A percentile compares a stretch with the other conserved stretches of the same genome.
phyloP scores from a whole-genome alignment of 1,139 yeast species.

The Taphrina deformans region DNA sequence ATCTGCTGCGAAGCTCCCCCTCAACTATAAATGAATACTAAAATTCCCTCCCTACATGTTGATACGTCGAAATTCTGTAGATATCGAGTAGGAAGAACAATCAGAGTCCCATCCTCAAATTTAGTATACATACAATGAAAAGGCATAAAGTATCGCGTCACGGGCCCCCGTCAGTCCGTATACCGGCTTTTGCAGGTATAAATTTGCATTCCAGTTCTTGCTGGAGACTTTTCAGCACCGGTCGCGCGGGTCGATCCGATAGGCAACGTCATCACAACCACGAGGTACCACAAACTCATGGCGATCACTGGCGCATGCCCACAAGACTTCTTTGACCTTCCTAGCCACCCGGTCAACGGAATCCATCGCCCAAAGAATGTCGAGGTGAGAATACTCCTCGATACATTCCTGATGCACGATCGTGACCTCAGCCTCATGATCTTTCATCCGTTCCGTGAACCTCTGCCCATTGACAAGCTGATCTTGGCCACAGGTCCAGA shows the following conservation, averaged over 20 bases:
- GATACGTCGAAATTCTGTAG: too few relatives aligned
- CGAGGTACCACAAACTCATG: conserved; percentile 7
- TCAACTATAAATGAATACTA: too few relatives aligned
- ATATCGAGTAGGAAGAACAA: too few relatives aligned
- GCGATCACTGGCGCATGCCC: conserved; percentile 37
- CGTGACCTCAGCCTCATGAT: conserved; percentile 50
- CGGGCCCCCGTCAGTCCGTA: too few relatives aligned
- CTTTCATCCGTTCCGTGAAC: conserved; percentile 54
- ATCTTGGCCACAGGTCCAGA: conserved; percentile 66
- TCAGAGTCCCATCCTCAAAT: too few relatives aligned
- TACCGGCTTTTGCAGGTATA: too few relatives aligned
- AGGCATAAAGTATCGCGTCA: too few relatives aligned
- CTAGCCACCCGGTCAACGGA: conserved; percentile 57
- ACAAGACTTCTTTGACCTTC: conserved; percentile 48
- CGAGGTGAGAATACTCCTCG: conserved; percentile 74
- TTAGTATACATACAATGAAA: too few relatives aligned
- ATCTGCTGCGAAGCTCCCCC: too few relatives aligned
- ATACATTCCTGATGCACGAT: conserved; percentile 49
- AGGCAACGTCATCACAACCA: neutral
- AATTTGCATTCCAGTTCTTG: too few relatives aligned
- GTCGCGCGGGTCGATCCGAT: conserved; percentile 1
- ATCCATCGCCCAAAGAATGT: conserved; percentile 84
- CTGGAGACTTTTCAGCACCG: neutral
- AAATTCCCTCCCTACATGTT: too few relatives aligned
- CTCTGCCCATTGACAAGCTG: conserved; percentile 65